These are phyloP conservation scores for Straminergon stramineum DNA, from an alignment of 225 moss, liverwort and hornwort genomes.

Conservation along the genomic window DNA sequence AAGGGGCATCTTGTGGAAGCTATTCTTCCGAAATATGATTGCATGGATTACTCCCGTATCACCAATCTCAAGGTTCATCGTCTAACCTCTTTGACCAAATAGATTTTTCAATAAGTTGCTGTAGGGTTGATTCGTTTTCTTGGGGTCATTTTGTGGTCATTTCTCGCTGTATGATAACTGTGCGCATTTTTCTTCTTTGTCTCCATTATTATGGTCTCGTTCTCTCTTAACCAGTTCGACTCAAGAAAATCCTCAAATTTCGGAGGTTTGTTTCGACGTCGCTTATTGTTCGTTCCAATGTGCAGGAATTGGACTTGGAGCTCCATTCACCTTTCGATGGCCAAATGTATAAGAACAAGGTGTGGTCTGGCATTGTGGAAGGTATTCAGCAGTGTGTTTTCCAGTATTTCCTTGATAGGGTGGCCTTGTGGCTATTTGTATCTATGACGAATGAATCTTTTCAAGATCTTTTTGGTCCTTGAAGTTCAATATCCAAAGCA, in stretches of 20 bases:
- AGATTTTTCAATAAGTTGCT: neutral
- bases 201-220: neutral
- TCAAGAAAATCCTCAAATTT: neutral
- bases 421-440: neutral
- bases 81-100: neutral
- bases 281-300: neutral
- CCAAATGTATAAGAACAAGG: constrained; percentile 85
- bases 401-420: neutral
- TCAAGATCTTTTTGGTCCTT: neutral
- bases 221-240: neutral
- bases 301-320: constrained; percentile 83
- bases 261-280: neutral
- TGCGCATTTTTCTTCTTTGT: neutral
- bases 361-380: constrained; percentile 95
- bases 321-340: constrained; percentile 89
- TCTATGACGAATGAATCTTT: neutral
- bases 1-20: constrained; percentile 96
- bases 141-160: neutral
- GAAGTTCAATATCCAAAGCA: neutral
- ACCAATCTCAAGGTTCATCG: constrained; percentile 57
- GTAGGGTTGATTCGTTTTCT: neutral
- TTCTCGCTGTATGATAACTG: neutral
- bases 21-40: constrained; percentile 95
- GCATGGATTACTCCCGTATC: constrained; percentile 94
- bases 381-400: constrained; percentile 28